Evolutionary conservation across 345 rosid genomes (phyloP), one percentile per base, ranked within the genome.

Genomic region (Citrus mangshanensis): DNA sequence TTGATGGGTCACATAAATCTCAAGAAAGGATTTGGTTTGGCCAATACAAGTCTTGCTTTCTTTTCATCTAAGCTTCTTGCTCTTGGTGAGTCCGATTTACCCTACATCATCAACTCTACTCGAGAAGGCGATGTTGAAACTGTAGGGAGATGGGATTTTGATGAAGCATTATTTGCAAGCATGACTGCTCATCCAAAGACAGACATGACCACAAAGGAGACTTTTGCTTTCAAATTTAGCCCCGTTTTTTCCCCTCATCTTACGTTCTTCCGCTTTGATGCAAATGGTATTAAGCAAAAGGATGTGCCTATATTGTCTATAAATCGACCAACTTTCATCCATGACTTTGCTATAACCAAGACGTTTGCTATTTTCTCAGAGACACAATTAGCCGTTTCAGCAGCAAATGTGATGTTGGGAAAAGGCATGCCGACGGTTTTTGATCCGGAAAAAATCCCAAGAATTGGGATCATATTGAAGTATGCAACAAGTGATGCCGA

Each of bases 171-270:
- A 16, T 49, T 77, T 6, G 51, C 76, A 4, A 76, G 30, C 81
- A 79, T 83, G 85, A 83, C 81, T 7, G 85, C 81, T 1, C 83
- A 80, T 59, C 83, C 81, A 9, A 73, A 80, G 21, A 16, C 54
- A 0, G 83, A 83, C 55, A 5, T 5, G 22, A 78, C 77, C 0
- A 72, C 85, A 2, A 73, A 56, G 1, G 79, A 80, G 35, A 49
- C 76, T 2, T 83, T 79, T 68, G 83, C 83, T 59, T 83, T 76
- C 30, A 30, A 55, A 3, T 72, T 61, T 54, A 77, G 72, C 63
- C 58, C 49, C 0, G 1, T 60, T 9, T 59, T n/a, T 34, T 46
- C 3, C 16, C 84, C 79, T 21, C 59, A 68, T 40, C 70, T 81
- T 13, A 77, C 81, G 19, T 81, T 72, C 32, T 73, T 73, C 28